Percentiles rank a stretch among this genome's conserved stretches.
Evolutionary conservation across 202 grass and related monocot species (phyloP).

Genomic region (Miscanthus sacchariflorus): DNA sequence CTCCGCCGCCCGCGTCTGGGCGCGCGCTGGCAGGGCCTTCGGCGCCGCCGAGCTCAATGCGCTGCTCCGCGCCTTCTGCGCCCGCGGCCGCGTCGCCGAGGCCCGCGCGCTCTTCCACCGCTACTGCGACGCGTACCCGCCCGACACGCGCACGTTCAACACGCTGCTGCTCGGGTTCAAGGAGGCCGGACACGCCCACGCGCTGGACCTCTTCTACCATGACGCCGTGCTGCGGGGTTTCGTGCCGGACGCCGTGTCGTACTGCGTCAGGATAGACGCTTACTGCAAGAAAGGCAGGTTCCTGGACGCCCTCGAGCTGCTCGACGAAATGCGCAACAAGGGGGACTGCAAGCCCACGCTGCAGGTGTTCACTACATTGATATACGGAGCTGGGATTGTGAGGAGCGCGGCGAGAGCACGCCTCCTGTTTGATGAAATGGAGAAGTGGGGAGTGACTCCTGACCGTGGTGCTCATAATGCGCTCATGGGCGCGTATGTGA

Average conservation of each 20-base stretch:
- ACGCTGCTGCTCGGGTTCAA: constrained; percentile 90
- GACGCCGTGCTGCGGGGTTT: constrained; percentile 75
- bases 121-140: constrained; percentile 60
- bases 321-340: constrained; percentile 67
- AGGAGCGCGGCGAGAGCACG: constrained; percentile 51
- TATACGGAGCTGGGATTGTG: constrained; percentile 75
- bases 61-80: constrained; percentile 77
- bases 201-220: constrained; percentile 86
- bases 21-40: constrained; percentile 56
- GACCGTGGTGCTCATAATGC: constrained; percentile 81
- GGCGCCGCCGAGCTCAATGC: constrained; percentile 74
- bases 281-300: constrained; percentile 79
- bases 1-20: constrained; percentile 64
- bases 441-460: constrained; percentile 54
- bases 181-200: constrained; percentile 69
- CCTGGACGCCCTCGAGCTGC: constrained; percentile 64
- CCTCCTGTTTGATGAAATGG: constrained; percentile 78
- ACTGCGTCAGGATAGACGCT: constrained; percentile 75
- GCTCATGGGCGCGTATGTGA: constrained; percentile 68
- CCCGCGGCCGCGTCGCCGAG: constrained; percentile 62
- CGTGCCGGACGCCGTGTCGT: constrained; percentile 37
- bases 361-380: constrained; percentile 74
- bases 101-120: constrained; percentile 75
- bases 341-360: constrained; percentile 66
- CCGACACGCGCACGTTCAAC: constrained; percentile 73